Evolutionary conservation across 2,329 filamentous ascomycete genomes (phyloP).

Genomic region (Fusarium sp.): DNA sequence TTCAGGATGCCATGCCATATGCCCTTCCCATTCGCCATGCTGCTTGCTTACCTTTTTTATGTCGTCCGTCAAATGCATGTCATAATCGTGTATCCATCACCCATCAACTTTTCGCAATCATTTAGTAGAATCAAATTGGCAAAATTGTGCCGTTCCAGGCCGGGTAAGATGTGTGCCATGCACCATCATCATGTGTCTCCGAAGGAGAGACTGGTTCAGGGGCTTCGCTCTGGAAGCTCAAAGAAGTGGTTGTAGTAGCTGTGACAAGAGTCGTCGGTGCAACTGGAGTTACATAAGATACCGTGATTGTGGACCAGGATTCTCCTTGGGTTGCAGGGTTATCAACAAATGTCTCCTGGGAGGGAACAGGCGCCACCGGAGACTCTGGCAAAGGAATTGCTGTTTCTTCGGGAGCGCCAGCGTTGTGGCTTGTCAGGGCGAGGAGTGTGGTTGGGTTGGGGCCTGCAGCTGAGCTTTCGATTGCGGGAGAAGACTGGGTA

Average conservation of each 20-base stretch:
- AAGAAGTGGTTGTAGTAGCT: slow-evolving; percentile 22
- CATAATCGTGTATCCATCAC: slow-evolving; percentile 3
- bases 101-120: slow-evolving; percentile 16
- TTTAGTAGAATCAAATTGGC: slow-evolving; percentile 13
- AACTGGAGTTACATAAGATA: slow-evolving; percentile 12
- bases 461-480: slow-evolving; percentile 2
- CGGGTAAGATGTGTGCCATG: slow-evolving; percentile 60
- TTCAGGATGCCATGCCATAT: slow-evolving; percentile 19
- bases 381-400: slow-evolving; percentile 9
- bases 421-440: slow-evolving; percentile 14
- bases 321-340: slow-evolving; percentile 8
- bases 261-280: slow-evolving; percentile 31
- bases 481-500: slow-evolving; percentile 4
- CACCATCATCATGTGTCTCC: slow-evolving; percentile 55
- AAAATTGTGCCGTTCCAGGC: slow-evolving; percentile 55
- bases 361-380: slow-evolving; percentile 4
- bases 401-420: slow-evolving; percentile 9
- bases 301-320: slow-evolving; percentile 14
- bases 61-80: background rate
- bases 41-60: slow-evolving; percentile 11
- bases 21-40: slow-evolving; percentile 23
- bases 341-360: slow-evolving; percentile 20
- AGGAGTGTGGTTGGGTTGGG: slow-evolving; percentile 20
- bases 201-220: slow-evolving; percentile 34
- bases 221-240: slow-evolving; percentile 7